Conservation (phyloP, 148 eudicot genomes). For the Fagopyrum esculentum region DNA sequence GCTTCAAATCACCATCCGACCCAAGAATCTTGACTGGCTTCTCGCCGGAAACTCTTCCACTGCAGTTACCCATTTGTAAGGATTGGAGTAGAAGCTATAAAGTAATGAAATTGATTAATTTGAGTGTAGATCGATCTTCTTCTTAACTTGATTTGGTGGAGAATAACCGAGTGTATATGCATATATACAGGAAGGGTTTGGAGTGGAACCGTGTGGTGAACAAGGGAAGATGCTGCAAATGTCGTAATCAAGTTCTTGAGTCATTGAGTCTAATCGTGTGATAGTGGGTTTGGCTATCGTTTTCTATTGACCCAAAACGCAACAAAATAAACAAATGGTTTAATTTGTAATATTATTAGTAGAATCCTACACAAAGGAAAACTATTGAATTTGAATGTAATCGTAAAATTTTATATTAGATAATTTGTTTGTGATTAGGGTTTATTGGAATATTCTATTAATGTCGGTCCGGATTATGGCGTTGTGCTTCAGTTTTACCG, state of each 20-base stretch:
- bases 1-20: conserved; percentile 17
- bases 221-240: not conserved
- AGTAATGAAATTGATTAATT: not conserved
- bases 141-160: not conserved
- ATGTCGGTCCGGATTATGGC: no score
- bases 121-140: not conserved
- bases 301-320: not conserved
- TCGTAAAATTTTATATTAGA: no score
- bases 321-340: no score
- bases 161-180: not conserved
- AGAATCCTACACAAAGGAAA: no score
- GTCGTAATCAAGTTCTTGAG: not conserved
- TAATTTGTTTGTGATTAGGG: no score
- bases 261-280: not conserved
- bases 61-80: not conserved
- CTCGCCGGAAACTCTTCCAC: conserved; percentile 5
- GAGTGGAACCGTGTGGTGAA: not conserved
- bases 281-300: conserved; percentile 1
- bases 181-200: not conserved
- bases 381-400: no score
- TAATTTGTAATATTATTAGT: no score
- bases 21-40: not conserved
- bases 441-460: no score
- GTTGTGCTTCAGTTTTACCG: no score
- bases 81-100: not conserved